Percentiles rank a stretch among this genome's conserved stretches.
Conservation (phyloP, 1,139 yeast species). For the Saccharomyces hybrid region DNA sequence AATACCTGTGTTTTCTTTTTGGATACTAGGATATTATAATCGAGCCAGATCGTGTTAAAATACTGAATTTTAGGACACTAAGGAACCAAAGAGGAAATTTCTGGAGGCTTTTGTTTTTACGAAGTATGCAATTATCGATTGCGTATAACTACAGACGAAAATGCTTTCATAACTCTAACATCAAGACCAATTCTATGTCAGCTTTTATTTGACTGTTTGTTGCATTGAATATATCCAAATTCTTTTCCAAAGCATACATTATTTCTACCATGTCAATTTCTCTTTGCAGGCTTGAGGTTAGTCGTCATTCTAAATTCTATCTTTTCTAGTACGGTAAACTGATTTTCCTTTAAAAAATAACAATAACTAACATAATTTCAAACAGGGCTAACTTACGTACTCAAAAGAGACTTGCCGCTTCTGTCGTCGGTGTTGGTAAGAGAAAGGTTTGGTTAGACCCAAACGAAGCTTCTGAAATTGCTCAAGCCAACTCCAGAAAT, state of each 20-base stretch:
- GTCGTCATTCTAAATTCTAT: background rate
- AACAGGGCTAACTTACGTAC: conserved; percentile 95
- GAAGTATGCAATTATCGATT: background rate
- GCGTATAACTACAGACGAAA: background rate
- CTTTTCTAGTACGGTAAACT: background rate
- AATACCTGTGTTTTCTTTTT: background rate
- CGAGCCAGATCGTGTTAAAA: background rate
- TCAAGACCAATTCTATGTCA: background rate
- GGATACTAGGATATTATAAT: background rate
- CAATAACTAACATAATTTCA: conserved; percentile 6
- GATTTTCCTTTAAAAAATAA: background rate
- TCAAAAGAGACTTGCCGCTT: conserved; percentile 99
- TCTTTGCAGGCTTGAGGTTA: background rate
- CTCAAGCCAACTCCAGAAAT: conserved; percentile 98
- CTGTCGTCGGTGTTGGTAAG: conserved; percentile 98
- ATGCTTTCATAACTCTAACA: background rate
- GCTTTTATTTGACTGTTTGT: background rate
- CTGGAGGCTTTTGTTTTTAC: background rate
- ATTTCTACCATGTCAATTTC: background rate
- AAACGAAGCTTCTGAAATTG: conserved; percentile 90
- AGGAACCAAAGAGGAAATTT: background rate
- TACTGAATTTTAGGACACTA: background rate
- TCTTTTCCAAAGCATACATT: background rate
- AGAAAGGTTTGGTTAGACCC: conserved; percentile 99
- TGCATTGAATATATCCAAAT: background rate